Base-by-base conservation (phyloP, 441 rosid species). In the Brassica balearica region DNA sequence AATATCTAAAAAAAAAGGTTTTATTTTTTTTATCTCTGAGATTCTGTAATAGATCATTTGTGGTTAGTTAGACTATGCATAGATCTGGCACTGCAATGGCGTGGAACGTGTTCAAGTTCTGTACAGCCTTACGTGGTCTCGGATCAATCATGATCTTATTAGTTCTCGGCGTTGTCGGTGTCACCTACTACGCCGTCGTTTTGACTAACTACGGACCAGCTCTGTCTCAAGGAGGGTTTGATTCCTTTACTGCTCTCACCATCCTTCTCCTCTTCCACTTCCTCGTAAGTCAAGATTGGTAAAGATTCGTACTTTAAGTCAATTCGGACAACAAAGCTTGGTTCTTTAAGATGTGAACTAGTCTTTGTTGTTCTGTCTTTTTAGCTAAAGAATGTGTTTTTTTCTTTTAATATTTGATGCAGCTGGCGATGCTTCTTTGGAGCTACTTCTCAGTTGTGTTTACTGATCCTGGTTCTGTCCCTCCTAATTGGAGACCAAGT, bases 11-110 rank as follows among this genome's bases (percentile, higher is more conserved):
- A 11, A 51, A 51, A 38, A 38, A 11, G 14, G 38, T 6, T 34
- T 34, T 34, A 6, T 2, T 34, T 34, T 34, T 34, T 34, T 34
- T 2, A 19, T 7, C 29, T 60, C 27, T 9, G 1, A 8, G 20
- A 27, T 20, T 61, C 64, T 76, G 69, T 53, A 64, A 56, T 72
- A 61, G 56, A 72, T 72, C 73, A 63, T 14, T 64, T 56, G 43
- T 10, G n/a, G 61, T 68, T 74, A 36, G 58, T 51, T 51, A 5
- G 79, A 70, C 14, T 68, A 94, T 92, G 98, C 94, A 92, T 82
- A 92, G 97, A 91, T 92, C 98, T 84, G 94, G 97, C 65, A 89
- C 90, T 55, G 73, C 84, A 73, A 95, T 95, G 99, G 99, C 99
- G 6, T 95, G 98, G 99, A 95, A 95, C 87, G 97, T 95, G 51